Base-by-base conservation (phyloP, 2,329 filamentous ascomycete genomes). In the Neospermospora avenae region DNA sequence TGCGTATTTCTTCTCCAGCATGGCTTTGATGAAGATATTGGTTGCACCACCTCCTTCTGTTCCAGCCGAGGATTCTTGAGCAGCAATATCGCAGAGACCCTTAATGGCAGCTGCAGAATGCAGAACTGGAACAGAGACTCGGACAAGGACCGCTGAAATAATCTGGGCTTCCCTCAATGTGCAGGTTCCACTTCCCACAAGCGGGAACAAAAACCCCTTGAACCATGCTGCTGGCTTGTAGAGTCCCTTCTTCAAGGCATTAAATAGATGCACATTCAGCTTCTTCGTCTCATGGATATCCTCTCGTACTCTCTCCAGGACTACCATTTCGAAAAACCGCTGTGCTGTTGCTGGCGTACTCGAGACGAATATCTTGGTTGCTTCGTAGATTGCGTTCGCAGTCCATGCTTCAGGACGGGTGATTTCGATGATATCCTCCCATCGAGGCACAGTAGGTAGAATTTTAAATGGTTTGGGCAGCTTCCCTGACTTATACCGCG, bases 401-500 rank as follows among this genome's bases (percentile, higher is more conserved):
- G 91, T 91, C 81, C 81, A 84, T 57, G 74, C 76, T 74, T 95
- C 88, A 4, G 93, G 93, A 31, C 86, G 83, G n/a, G 92, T 96
- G 58, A 96, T 84, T 65, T 87, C 81, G 68, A 96, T 84, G 39
- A 96, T 89, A 20, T 91, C 89, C 72, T 95, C 90, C 92, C 93
- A 98, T 70, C 95, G 86, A 7, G 92, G 92, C 14, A 98, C 85
- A 0, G 92, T 93, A 2, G 95, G 95, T 8, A 99, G 83, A 65
- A 98, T 92, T 77, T 98, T 98, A 82, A 99, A 96, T 0, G 93
- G 93, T 76, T 99, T 99, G 20, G 95, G 95, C 34, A 99, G 82
- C 67, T 93, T 93, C n/a, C 95, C 95, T 14, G 90, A 93, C 77
- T 96, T 96, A 80, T 96, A 98, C 65, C 93, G 86, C 25, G 91